These are phyloP conservation scores for Ambrosia artemisiifolia DNA, from an alignment of 129 eudicot genomes.

Conservation along the genomic window DNA sequence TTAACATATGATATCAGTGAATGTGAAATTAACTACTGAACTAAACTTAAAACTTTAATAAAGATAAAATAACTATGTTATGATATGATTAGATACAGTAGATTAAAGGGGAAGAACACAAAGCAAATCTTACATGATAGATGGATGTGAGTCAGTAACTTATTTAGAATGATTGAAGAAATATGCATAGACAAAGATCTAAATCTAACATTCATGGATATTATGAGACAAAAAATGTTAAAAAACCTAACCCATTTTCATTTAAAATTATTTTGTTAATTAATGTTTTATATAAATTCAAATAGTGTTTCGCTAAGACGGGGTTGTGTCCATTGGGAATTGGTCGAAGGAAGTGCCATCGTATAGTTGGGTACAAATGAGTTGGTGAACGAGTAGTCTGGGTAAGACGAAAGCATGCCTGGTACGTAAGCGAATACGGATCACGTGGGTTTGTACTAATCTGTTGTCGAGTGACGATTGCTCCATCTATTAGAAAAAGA, in stretches of 20 bases:
- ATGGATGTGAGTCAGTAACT: background rate
- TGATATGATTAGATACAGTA: background rate
- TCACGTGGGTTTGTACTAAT: background rate
- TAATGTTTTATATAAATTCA: too few species aligned
- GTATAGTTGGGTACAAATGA: background rate
- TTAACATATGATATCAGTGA: background rate
- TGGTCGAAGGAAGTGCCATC: background rate
- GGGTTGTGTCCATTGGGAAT: too few species aligned
- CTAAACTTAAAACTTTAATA: background rate
- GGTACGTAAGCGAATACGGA: background rate
- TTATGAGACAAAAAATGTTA: too few species aligned
- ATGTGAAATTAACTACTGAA: background rate
- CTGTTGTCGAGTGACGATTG: background rate
- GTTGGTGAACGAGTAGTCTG: background rate
- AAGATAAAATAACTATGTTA: background rate
- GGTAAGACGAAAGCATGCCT: background rate
- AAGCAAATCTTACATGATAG: background rate
- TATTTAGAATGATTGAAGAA: background rate
- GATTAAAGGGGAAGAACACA: background rate
- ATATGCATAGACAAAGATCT: background rate
- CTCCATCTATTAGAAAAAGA: background rate
- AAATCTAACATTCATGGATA: too few species aligned
- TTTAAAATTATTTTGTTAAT: too few species aligned
- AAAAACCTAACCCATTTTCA: too few species aligned
- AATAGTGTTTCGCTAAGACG: too few species aligned